phyloP scores from a whole-genome alignment of 768 basidiomycete genomes.

The Tubosaeta sp. region DNA sequence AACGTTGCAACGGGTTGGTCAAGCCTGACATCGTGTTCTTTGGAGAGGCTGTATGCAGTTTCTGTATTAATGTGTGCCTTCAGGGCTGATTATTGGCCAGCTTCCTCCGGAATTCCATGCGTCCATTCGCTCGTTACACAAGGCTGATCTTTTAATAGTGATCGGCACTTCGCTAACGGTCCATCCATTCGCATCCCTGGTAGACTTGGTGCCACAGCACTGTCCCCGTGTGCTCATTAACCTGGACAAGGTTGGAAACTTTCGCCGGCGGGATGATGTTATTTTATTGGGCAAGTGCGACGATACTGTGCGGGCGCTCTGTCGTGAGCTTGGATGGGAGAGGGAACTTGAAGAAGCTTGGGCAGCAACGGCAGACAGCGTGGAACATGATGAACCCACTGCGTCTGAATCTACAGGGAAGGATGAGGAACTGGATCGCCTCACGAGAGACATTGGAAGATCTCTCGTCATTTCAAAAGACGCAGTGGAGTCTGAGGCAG shows the following conservation, averaged over 20 bases:
- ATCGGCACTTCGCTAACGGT: slow-evolving; percentile 89
- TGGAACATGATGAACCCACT: slow-evolving; percentile 16
- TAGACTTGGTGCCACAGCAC: slow-evolving; percentile 44
- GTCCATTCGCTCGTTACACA: slow-evolving; percentile 46
- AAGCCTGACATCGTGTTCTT: slow-evolving; percentile 98
- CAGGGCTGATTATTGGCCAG: slow-evolving; percentile 34
- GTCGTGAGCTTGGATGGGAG: slow-evolving; percentile 70
- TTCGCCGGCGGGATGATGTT: slow-evolving; percentile 56
- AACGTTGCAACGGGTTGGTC: slow-evolving; percentile 64
- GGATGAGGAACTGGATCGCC: slow-evolving; percentile 24
- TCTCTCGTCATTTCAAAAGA: slow-evolving; percentile 16
- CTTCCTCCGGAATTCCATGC: slow-evolving; percentile 68
- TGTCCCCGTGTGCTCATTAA: slow-evolving; percentile 91
- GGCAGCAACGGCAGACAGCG: slow-evolving; percentile 43
- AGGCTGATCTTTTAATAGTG: slow-evolving; percentile 85
- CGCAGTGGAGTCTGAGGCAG: background rate
- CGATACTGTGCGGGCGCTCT: slow-evolving; percentile 56
- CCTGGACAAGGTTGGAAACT: slow-evolving; percentile 72
- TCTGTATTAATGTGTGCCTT: background rate
- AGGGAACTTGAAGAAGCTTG: slow-evolving; percentile 54
- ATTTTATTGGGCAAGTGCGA: slow-evolving; percentile 71
- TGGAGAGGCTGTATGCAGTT: slow-evolving; percentile 62
- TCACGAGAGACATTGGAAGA: slow-evolving; percentile 22
- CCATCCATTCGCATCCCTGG: slow-evolving; percentile 81
- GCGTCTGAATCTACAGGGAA: slow-evolving; percentile 5